Evolutionary conservation across 192 early-diverging fungal genomes (phyloP), one percentile per base, ranked within the genome.

Genomic region (Coemansia sp.): DNA sequence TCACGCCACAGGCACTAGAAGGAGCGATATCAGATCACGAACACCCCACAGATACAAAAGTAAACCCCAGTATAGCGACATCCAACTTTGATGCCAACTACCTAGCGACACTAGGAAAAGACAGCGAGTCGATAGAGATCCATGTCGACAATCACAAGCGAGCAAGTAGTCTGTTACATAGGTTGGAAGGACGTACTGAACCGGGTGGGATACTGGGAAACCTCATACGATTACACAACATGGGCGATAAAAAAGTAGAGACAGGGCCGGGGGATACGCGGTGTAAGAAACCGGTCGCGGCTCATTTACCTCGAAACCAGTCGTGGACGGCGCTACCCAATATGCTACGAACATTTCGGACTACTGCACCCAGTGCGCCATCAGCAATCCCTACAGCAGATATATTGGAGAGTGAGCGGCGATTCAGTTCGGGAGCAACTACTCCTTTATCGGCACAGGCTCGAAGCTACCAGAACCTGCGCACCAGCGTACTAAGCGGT

Each of bases 61-160:
- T 12, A 47, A 47, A 3, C 12, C 24, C 54, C 12, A 55, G 13
- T 31, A 7, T 55, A 55, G 68, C 59, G 9, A 73, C 55, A 12
- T 77, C 75, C 27, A 77, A 77, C 47, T 77, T 77, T 65, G 75
- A 77, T 43, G 75, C 75, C 24, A 77, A 68, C 66, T 64, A 66
- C 43, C 38, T 77, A 22, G 75, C 75, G 13, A 64, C 75, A 7
- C 13, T 77, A 36, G 75, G 75, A 15, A 67, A 64, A 24, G 70
- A 77, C 43, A 40, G 36, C 61, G 62, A 59, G 10, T 77, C 75
- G 20, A 77, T 77, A 43, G 18, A 70, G 8, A 77, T 77, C 27
- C 65, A 60, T 10, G 75, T 77, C 1, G 75, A 77, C 54, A 64
- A 55, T 18, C 75, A 60, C 33, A 77, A 71, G n/a, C 69, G 75